These are phyloP conservation scores for Russula sp. DNA, from an alignment of 768 basidiomycete species.

Conservation along the genomic window DNA sequence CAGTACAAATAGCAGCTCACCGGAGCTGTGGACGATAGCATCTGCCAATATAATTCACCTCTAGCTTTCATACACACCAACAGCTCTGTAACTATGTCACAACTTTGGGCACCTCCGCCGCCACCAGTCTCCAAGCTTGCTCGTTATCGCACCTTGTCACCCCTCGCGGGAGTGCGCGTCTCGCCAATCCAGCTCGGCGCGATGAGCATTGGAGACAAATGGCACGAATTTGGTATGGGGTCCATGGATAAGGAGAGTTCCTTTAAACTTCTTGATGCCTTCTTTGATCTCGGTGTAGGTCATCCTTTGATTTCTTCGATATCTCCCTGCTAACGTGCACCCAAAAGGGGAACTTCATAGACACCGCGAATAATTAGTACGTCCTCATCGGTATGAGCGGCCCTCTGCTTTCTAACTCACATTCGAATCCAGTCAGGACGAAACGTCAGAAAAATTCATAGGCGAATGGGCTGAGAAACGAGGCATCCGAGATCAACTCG, in stretches of 20 bases:
- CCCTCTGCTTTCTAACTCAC: background rate
- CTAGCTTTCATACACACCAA: background rate
- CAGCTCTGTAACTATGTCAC: background rate
- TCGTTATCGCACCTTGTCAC: constrained; percentile 29
- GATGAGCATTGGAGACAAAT: constrained; percentile 35
- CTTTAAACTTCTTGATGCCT: constrained; percentile 36
- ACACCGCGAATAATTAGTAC: constrained; percentile 33
- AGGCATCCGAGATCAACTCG: constrained; percentile 32
- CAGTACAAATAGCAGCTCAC: background rate
- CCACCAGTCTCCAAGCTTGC: constrained; percentile 26
- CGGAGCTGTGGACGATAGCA: background rate
- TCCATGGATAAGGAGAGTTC: constrained; percentile 30
- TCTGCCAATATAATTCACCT: background rate
- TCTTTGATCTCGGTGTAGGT: constrained; percentile 27
- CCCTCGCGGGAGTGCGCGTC: constrained; percentile 32
- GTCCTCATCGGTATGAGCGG: background rate
- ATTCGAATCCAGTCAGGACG: constrained; percentile 21
- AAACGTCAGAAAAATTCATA: constrained; percentile 30
- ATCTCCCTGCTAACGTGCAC: background rate
- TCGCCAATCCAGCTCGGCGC: constrained; percentile 34
- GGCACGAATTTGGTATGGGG: constrained; percentile 28
- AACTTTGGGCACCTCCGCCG: background rate
- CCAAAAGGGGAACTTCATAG: constrained; percentile 26
- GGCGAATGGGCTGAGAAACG: constrained; percentile 36
- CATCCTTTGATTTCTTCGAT: no score